Evolutionary conservation across 371 early-diverging fungal species (phyloP), one percentile per base, ranked within the genome.

Genomic region (Smittium mucronatum): DNA sequence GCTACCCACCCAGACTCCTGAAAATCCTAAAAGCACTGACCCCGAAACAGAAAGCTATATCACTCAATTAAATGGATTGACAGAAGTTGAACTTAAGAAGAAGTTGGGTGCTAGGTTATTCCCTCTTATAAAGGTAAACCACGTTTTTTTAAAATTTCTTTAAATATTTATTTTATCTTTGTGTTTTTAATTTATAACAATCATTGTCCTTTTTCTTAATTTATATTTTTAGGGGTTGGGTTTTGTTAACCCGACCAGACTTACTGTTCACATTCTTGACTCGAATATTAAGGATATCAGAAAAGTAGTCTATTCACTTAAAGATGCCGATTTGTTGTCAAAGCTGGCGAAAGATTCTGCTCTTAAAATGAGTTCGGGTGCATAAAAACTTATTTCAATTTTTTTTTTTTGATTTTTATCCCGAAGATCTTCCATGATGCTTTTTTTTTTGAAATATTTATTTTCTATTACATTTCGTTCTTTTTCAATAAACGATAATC

Each of bases 221-320:
- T 47, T 47, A 11, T 47, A 21, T 47, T 5, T 11, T 11, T 47
- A 47, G 65, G 76, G 72, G 58, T 74, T 76, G 74, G 80, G 75
- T 28, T 76, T 77, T 70, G 69, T 68, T 64, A 75, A 76, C 34
- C 72, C 76, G 36, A 80, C 80, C 34, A 80, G 75, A 69, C 74
- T 80, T 28, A 80, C 80, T 5, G 80, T 80, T 60, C 76, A 76
- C 73, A 78, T 80, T 33, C 75, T 80, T 58, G 80, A 76, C 34
- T 72, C 74, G 63, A 74, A 75, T 74, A 67, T 72, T 72, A 70
- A 75, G 31, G 77, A 79, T 61, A 73, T 79, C 17, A 73, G 73
- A 32, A 72, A 67, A 15, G 70, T 79, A 70, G 78, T 75, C 36
- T 79, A 79, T 69, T 70, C 70, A 31, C 66, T 79, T 35, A 77